These are phyloP conservation scores for Phytophthora citricola DNA, from an alignment of 352 stramenopile species.

Conservation along the genomic window DNA sequence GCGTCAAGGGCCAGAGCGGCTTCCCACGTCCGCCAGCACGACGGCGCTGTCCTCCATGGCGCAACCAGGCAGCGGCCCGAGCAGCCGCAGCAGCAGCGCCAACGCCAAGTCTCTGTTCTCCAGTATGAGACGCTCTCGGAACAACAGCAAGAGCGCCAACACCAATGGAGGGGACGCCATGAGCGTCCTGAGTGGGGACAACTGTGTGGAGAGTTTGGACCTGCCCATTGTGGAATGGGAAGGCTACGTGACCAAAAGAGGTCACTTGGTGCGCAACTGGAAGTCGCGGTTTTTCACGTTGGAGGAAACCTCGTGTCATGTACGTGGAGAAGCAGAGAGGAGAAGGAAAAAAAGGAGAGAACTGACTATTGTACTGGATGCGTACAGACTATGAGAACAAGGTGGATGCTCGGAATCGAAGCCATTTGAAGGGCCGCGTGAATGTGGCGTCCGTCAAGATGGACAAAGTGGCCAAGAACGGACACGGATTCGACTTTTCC, in stretches of 20 bases:
- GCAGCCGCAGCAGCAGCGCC: slow-evolving; percentile 54
- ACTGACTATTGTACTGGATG: too few species aligned
- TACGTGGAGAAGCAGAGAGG: slow-evolving; percentile 28
- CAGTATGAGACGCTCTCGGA: slow-evolving; percentile 56
- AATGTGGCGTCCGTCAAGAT: slow-evolving; percentile 79
- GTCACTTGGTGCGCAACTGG: slow-evolving; percentile 89
- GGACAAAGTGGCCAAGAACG: slow-evolving; percentile 81
- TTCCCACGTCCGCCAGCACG: slow-evolving; percentile 62
- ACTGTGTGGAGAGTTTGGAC: slow-evolving; percentile 80
- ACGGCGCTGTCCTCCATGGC: slow-evolving; percentile 64
- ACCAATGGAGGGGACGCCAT: slow-evolving; percentile 21
- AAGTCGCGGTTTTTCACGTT: slow-evolving; percentile 90
- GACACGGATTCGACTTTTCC: slow-evolving; percentile 84
- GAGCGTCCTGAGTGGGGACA: slow-evolving; percentile 39
- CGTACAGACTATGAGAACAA: slow-evolving; percentile 87
- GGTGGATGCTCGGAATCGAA: slow-evolving; percentile 86
- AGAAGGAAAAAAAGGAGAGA: neutral
- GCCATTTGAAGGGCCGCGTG: slow-evolving; percentile 86
- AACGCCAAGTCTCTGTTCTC: slow-evolving; percentile 60
- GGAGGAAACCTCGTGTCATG: slow-evolving; percentile 86
- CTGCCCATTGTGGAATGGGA: slow-evolving; percentile 90
- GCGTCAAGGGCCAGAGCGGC: slow-evolving; percentile 35
- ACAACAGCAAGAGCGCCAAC: slow-evolving; percentile 46
- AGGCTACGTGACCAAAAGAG: slow-evolving; percentile 91
- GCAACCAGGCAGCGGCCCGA: slow-evolving; percentile 29